A percentile compares a stretch with the other conserved stretches of the same genome.
Conservation (phyloP, 257 asterid species). For the Lycium barbarum region DNA sequence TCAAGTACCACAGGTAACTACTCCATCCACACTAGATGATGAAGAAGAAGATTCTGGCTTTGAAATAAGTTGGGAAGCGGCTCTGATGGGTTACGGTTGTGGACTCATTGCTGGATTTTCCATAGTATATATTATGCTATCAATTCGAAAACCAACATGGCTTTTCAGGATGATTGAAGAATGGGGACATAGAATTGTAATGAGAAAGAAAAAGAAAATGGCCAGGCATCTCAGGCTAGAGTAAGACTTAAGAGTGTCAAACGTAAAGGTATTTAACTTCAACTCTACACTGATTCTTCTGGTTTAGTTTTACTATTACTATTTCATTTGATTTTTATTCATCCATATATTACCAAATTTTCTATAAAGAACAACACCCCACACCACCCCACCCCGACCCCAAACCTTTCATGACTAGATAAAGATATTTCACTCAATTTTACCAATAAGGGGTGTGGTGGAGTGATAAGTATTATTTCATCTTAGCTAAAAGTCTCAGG, state of each 20-base stretch:
- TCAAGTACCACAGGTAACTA: neutral
- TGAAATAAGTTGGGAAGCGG: slow-evolving; percentile 20
- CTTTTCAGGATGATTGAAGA: neutral
- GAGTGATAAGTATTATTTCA: no score
- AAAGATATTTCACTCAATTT: no score
- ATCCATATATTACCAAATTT: neutral
- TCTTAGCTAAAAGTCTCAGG: no score
- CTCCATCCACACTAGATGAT: neutral
- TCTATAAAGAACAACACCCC: no score
- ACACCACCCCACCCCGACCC: no score
- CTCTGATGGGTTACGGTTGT: slow-evolving; percentile 27
- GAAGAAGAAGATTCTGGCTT: neutral
- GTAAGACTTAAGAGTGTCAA: neutral
- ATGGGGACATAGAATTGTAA: neutral
- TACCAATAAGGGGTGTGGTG: no score
- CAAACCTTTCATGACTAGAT: no score
- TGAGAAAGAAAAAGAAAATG: neutral
- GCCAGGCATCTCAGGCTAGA: neutral
- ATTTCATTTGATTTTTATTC: no score
- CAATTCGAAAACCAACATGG: neutral
- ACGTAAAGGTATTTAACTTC: neutral
- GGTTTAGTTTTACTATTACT: neutral
- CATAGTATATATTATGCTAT: neutral
- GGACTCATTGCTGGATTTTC: slow-evolving; percentile 15
- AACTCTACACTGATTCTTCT: no score